These are phyloP conservation scores for Brettanomyces nanus DNA, from an alignment of 805 yeast genomes.

Conservation along the genomic window DNA sequence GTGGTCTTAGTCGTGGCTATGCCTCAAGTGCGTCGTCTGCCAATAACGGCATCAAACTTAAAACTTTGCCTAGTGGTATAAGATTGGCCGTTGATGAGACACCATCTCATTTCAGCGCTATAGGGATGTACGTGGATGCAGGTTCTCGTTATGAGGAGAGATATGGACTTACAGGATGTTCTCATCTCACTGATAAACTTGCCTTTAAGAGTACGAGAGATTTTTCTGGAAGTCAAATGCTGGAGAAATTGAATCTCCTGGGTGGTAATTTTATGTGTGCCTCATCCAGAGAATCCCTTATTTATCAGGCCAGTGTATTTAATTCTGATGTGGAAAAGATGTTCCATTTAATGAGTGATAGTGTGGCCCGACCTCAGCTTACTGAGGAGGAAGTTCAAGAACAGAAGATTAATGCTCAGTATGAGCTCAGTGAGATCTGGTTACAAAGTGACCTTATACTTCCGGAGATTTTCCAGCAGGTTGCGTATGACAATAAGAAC, in stretches of 20 bases:
- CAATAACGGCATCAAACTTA: constrained; percentile 5
- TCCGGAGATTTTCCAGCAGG: constrained; percentile 84
- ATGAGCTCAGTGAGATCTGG: constrained; percentile 78
- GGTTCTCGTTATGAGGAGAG: constrained; percentile 79
- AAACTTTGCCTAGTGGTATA: constrained; percentile 63
- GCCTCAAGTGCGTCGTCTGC: not conserved
- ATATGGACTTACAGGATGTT: constrained; percentile 52
- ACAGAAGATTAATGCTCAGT: constrained; percentile 64
- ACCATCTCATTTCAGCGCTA: constrained; percentile 86
- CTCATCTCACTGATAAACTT: constrained; percentile 78
- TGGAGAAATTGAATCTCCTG: constrained; percentile 61
- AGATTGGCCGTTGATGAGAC: constrained; percentile 76
- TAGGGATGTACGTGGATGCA: constrained; percentile 84
- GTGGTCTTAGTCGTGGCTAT: not conserved
- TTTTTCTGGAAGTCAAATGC: constrained; percentile 58
- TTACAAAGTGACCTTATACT: constrained; percentile 74
- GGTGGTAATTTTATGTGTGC: constrained; percentile 96
- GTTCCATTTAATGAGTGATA: constrained; percentile 69
- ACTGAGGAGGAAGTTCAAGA: constrained; percentile 65
- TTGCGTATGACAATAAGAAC: constrained; percentile 66
- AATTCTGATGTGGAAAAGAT: constrained; percentile 74
- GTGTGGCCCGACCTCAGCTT: constrained; percentile 64
- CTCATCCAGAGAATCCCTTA: constrained; percentile 82
- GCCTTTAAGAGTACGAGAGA: constrained; percentile 70
- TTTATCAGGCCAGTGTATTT: constrained; percentile 93